Conservation (phyloP, 2,329 filamentous ascomycete species). For the Exophiala sideris region DNA sequence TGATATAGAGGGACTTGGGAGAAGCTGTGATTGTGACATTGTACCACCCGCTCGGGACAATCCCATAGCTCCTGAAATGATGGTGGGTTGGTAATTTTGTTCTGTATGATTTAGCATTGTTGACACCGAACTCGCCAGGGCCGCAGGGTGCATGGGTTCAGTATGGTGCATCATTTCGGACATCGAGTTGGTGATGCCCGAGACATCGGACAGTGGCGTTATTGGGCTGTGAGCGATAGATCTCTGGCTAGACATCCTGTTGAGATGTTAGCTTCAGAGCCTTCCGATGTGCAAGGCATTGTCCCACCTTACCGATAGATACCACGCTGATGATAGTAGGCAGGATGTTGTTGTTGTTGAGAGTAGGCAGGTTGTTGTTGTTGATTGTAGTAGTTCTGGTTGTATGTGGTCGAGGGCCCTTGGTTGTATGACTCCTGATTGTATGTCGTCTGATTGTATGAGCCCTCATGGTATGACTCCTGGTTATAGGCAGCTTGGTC, state of each 20-base stretch:
- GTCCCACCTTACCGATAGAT: background rate
- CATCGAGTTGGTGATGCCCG: background rate
- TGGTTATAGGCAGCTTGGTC: background rate
- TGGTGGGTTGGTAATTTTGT: too few species aligned
- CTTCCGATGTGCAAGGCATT: background rate
- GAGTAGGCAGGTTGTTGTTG: background rate
- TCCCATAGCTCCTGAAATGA: too few species aligned
- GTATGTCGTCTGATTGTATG: background rate
- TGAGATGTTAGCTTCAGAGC: background rate
- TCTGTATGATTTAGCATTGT: background rate
- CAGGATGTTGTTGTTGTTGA: too few species aligned
- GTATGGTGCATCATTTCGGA: background rate
- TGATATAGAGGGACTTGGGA: background rate
- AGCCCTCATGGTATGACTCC: background rate
- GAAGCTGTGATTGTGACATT: too few species aligned
- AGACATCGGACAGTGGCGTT: background rate
- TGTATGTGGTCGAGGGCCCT: background rate
- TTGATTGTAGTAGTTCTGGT: background rate
- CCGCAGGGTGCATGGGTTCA: background rate
- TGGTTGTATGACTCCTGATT: too few species aligned
- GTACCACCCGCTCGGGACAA: too few species aligned
- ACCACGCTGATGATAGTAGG: background rate
- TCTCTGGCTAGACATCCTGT: background rate
- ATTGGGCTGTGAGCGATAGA: background rate
- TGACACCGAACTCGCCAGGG: background rate